Percentiles rank a stretch among this genome's conserved stretches.
phyloP scores from a whole-genome alignment of 2,329 filamentous ascomycete genomes.

The Neofusicoccum cordaticola region DNA sequence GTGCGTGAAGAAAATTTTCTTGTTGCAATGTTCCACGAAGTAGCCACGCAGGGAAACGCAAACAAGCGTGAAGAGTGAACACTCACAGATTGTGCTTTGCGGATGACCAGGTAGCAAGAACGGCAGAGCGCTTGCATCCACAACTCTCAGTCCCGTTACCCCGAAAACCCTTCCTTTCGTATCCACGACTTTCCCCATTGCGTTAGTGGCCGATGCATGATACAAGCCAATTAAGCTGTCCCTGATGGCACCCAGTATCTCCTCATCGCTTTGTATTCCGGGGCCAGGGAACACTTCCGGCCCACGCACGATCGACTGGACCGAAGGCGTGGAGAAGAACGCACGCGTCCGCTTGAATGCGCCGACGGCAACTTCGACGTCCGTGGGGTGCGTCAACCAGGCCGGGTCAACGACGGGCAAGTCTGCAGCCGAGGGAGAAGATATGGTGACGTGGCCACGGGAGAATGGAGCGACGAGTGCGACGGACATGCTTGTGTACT shows the following conservation, averaged over 20 bases:
- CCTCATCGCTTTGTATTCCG: constrained; percentile 24
- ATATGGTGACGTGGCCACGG: constrained; percentile 34
- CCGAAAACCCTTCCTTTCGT: constrained; percentile 36
- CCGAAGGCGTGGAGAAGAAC: background rate
- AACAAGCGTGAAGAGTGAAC: too few species aligned
- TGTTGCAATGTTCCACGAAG: too few species aligned
- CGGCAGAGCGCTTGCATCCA: constrained; percentile 34
- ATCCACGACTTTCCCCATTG: constrained; percentile 42
- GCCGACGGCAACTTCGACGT: constrained; percentile 32
- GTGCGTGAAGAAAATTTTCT: too few species aligned
- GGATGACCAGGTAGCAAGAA: constrained; percentile 32
- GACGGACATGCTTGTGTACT: constrained; percentile 32
- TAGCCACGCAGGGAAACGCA: too few species aligned
- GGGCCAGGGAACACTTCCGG: constrained; percentile 19
- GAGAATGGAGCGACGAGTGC: constrained; percentile 33
- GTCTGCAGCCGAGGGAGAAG: constrained; percentile 24
- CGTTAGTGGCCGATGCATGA: constrained; percentile 36
- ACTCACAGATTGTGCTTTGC: too few species aligned
- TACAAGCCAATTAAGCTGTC: constrained; percentile 27
- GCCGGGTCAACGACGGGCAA: constrained; percentile 34
- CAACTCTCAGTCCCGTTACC: constrained; percentile 37
- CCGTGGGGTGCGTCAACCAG: constrained; percentile 33
- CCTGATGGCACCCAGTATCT: constrained; percentile 26
- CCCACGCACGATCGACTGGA: background rate
- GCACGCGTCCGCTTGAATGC: constrained; percentile 31